phyloP scores from a whole-genome alignment of 805 yeast species.

The Pichia californica region DNA sequence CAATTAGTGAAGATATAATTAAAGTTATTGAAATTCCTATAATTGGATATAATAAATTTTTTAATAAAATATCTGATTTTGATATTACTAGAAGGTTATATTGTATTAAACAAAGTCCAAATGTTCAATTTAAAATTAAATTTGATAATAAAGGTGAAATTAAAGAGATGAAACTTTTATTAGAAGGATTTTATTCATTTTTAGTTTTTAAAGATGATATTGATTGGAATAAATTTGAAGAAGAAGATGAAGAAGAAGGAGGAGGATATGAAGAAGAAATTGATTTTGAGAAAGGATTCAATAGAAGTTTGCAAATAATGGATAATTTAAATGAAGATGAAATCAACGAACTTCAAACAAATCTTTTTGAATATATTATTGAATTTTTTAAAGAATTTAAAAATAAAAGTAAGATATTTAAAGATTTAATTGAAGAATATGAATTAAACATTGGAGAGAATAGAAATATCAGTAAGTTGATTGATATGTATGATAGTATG shows the following conservation, averaged over 20 bases:
- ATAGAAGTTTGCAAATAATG: constrained; percentile 14
- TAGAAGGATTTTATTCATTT: constrained; percentile 29
- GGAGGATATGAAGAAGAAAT: background rate
- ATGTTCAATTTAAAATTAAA: constrained; percentile 32
- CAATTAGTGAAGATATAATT: constrained; percentile 19
- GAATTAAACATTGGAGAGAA: constrained; percentile 16
- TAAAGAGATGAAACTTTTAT: constrained; percentile 21
- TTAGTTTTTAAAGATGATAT: constrained; percentile 26
- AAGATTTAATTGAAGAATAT: constrained; percentile 13
- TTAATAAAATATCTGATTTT: constrained; percentile 9
- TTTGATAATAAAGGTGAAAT: constrained; percentile 18
- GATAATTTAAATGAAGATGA: constrained; percentile 11
- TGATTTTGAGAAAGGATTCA: constrained; percentile 7
- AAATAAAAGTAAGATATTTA: constrained; percentile 12
- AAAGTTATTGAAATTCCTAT: constrained; percentile 32
- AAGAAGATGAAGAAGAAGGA: constrained; percentile 14
- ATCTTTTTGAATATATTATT: constrained; percentile 13
- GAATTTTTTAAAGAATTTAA: constrained; percentile 10
- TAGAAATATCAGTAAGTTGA: constrained; percentile 14
- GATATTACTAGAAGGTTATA: constrained; percentile 17
- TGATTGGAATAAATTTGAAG: constrained; percentile 16
- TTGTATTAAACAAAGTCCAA: constrained; percentile 33
- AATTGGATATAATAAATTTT: constrained; percentile 21
- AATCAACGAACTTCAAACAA: constrained; percentile 12
- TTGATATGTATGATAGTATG: constrained; percentile 15